phyloP scores from a whole-genome alignment of 2,329 filamentous ascomycete species.

The Hortaea werneckii region DNA sequence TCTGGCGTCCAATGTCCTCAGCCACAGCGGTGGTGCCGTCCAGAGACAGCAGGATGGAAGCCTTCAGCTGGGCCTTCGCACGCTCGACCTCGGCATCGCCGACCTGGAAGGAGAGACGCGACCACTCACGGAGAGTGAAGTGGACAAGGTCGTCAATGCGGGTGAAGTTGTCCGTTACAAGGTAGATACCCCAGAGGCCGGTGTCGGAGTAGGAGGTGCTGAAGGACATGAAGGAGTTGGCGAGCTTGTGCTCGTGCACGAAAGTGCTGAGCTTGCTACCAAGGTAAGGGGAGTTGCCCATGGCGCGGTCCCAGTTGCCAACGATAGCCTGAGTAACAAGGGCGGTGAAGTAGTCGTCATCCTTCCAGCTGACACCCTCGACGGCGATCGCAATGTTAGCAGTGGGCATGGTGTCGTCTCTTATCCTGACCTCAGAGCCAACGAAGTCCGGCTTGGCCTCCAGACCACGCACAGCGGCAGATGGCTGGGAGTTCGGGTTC shows the following conservation, averaged over 20 bases:
- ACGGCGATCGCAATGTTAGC: conserved; percentile 98
- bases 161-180: conserved; percentile 82
- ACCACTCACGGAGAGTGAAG: conserved; percentile 98
- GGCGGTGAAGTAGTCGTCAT: conserved; percentile 97
- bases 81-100: conserved; percentile 87
- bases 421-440: conserved; percentile 88
- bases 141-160: conserved; percentile 90
- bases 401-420: conserved; percentile 90
- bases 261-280: conserved; percentile 96
- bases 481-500: conserved; percentile 63
- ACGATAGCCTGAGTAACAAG: conserved; percentile 97
- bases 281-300: conserved; percentile 94
- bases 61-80: conserved; percentile 98
- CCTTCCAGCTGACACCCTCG: conserved; percentile 99
- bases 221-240: conserved; percentile 99
- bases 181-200: conserved; percentile 99
- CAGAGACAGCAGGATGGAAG: conserved; percentile 89
- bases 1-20: conserved; percentile 97
- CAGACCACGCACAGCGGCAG: conserved; percentile 57
- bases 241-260: conserved; percentile 86
- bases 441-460: conserved; percentile 87
- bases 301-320: conserved; percentile 98
- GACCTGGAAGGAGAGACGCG: conserved; percentile 82
- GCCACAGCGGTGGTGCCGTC: conserved; percentile 95
- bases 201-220: conserved; percentile 99